Conservation (phyloP, 2,329 filamentous ascomycete species). For the Aurifilum marmelostoma region DNA sequence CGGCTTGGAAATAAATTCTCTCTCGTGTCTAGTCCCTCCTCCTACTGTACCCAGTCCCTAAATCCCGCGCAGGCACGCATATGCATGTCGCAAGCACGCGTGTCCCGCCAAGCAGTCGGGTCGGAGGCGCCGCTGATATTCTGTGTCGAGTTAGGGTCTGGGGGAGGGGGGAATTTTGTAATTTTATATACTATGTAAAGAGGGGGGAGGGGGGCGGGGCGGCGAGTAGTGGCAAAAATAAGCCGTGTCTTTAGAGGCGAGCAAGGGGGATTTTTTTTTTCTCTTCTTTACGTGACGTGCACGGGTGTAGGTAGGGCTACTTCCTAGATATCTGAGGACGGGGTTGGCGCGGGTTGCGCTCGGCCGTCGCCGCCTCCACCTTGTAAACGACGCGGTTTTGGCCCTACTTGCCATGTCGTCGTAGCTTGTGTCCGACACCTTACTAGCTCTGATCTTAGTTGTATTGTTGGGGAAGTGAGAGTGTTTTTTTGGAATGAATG, state of each 20-base stretch:
- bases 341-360: not conserved
- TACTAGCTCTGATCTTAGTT: too few species aligned
- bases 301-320: too few species aligned
- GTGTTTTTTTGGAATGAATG: too few species aligned
- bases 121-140: not conserved
- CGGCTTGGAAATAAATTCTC: too few species aligned
- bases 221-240: too few species aligned
- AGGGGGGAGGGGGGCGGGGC: too few species aligned
- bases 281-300: too few species aligned
- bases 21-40: not conserved
- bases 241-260: not conserved
- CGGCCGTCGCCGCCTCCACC: not conserved
- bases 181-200: too few species aligned
- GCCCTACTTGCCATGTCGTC: not conserved
- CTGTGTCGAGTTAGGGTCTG: not conserved
- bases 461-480: too few species aligned
- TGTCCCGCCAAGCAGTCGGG: not conserved
- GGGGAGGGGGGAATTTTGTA: not conserved
- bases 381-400: not conserved
- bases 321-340: not conserved
- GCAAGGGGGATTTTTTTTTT: too few species aligned
- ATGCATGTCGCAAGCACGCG: not conserved
- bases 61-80: not conserved
- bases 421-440: too few species aligned
- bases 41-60: not conserved